A percentile compares a stretch with the other conserved stretches of the same genome.
Evolutionary conservation across 306 rosid genomes (phyloP).

Genomic region (Luffa aegyptiaca): DNA sequence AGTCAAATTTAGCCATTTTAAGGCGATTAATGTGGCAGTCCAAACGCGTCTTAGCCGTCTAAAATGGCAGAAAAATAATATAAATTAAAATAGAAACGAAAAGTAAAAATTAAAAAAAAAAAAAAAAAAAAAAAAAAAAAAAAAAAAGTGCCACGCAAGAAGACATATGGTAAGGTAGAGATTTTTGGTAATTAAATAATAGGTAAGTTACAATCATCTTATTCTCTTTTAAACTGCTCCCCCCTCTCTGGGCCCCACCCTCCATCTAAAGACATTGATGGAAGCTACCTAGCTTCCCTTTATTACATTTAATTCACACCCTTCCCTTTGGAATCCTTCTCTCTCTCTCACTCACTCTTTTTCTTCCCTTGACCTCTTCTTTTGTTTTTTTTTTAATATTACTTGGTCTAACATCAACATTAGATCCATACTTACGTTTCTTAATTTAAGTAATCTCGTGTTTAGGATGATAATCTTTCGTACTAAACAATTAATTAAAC

Average conservation of each 20-base stretch:
- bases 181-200: background rate
- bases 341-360: background rate
- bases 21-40: background rate
- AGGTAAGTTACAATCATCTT: background rate
- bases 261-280: background rate
- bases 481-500: too few species aligned
- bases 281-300: slow-evolving; percentile 10
- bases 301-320: background rate
- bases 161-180: background rate
- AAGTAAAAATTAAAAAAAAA: background rate
- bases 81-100: background rate
- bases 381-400: background rate
- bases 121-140: background rate
- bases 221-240: slow-evolving; percentile 2
- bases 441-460: background rate
- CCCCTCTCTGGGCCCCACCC: background rate
- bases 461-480: background rate
- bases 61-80: background rate
- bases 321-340: background rate
- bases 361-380: background rate
- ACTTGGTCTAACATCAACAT: background rate
- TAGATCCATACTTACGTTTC: background rate
- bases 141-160: background rate
- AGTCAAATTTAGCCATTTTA: background rate
- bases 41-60: slow-evolving; percentile 11